Percentiles rank a stretch among this genome's conserved stretches.
These are phyloP conservation scores for Lactarius trivialis DNA, from an alignment of 768 basidiomycete genomes.

Conservation along the genomic window DNA sequence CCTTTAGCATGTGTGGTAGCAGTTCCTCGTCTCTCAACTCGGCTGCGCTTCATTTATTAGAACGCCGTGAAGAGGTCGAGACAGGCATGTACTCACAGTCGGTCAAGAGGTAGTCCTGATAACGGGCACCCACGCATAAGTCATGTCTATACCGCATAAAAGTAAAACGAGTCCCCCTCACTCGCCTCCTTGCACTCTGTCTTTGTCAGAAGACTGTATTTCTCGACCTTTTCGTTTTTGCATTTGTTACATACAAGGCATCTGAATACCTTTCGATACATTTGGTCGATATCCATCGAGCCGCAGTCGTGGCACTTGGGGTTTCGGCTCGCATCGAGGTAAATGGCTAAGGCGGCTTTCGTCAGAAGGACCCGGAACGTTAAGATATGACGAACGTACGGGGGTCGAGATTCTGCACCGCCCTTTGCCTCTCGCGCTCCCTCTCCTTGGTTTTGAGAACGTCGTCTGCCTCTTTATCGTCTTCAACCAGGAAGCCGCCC, in stretches of 20 bases:
- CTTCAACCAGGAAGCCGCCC: slow-evolving; percentile 91
- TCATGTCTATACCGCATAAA: neutral
- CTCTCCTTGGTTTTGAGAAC: slow-evolving; percentile 70
- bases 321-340: slow-evolving; percentile 63
- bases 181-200: slow-evolving; percentile 92
- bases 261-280: slow-evolving; percentile 73
- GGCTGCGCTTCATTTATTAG: slow-evolving; percentile 40
- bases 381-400: slow-evolving; percentile 39
- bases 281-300: slow-evolving; percentile 83
- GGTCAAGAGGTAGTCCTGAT: slow-evolving; percentile 88
- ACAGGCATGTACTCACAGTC: slow-evolving; percentile 52
- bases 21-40: slow-evolving; percentile 89
- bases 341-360: slow-evolving; percentile 51
- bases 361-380: neutral
- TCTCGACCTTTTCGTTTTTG: slow-evolving; percentile 84
- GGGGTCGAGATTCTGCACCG: slow-evolving; percentile 67
- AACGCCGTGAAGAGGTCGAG: neutral
- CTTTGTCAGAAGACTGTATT: slow-evolving; percentile 92
- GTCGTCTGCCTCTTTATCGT: slow-evolving; percentile 75
- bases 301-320: slow-evolving; percentile 84
- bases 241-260: slow-evolving; percentile 85
- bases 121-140: neutral
- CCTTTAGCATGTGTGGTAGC: slow-evolving; percentile 88
- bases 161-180: slow-evolving; percentile 20
- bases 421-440: slow-evolving; percentile 72